Evolutionary conservation across 768 basidiomycete species (phyloP), one percentile per base, ranked within the genome.

Genomic region (Agaricus subrufescens): DNA sequence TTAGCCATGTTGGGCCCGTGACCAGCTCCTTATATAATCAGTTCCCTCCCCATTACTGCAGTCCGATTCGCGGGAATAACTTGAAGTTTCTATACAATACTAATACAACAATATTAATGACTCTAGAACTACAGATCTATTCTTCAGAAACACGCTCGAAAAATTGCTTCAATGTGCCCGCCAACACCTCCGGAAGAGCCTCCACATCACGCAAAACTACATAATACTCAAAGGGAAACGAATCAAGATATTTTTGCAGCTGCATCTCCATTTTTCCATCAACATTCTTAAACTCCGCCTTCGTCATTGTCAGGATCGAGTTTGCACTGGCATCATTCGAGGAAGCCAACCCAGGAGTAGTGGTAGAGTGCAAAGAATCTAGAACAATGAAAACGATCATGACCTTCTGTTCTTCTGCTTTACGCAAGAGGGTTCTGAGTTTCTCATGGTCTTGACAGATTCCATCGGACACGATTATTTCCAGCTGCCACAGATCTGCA

Each of bases 401-500:
- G 63, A 98, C 86, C 29, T 87, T 80, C 68, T 94, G 91, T 63
- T 91, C 95, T 62, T 88, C 84, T 3, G 96, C 97, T 61, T 82
- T 84, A 37, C 97, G 78, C 19, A 99, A 75, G 29, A 91, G 71
- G 2, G 85, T 84, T 38, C 89, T 84, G 49, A 99, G 77, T 61
- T 80, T 78, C 42, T 94, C 90, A 69, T 98, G 95, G 66, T 97
- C 91, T 68, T 98, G 94, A 67, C 95, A 98, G 62, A 98, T 89
- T n/a, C 97, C 97, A 64, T 99, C 97, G 14, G 94, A 98, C 58
- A 99, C 93, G 77, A 99, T 97, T 73, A 98, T 91, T 69, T 98
- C 84, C 52, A 99, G 80, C 67, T 99, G 97, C 97, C 97, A 98
- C 25, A 99, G 75, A 60, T 98, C 94, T 15, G 83, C 80, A 5